Conservation (phyloP, 164 flowering plant genomes). For the Saururus chinensis region DNA sequence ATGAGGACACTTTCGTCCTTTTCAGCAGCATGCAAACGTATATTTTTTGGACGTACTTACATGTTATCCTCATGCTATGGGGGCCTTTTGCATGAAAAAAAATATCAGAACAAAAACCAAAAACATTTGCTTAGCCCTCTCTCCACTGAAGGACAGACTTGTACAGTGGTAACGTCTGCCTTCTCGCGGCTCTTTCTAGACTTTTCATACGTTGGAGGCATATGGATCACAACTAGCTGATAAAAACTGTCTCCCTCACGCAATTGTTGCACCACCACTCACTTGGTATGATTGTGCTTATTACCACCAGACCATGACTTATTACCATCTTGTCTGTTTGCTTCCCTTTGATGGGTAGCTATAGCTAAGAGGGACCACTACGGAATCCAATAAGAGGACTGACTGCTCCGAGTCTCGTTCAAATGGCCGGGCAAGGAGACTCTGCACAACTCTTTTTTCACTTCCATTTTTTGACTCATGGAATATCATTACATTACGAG, state of each 20-base stretch:
- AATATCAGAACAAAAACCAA: neutral
- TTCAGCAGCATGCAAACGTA: neutral
- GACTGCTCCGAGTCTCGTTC: neutral
- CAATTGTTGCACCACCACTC: neutral
- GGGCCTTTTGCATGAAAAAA: neutral
- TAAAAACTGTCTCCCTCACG: neutral
- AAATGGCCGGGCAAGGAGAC: neutral
- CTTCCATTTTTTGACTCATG: neutral
- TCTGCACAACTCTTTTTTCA: neutral
- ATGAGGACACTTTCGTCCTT: neutral
- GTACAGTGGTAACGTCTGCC: neutral
- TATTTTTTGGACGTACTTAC: neutral
- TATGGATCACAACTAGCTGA: too few relatives aligned
- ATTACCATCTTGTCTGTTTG: neutral
- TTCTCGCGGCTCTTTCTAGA: neutral
- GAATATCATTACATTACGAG: too few relatives aligned
- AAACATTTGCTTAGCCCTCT: neutral
- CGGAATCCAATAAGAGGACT: neutral
- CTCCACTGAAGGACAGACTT: neutral
- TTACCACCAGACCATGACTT: neutral
- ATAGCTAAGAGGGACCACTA: neutral
- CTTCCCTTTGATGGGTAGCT: neutral
- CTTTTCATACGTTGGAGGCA: too few relatives aligned
- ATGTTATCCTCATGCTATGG: neutral
- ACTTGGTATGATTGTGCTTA: neutral